Evolutionary conservation across 225 moss, liverwort and hornwort species (phyloP).

Genomic region (Bryoerythrophyllum caledonicum): DNA sequence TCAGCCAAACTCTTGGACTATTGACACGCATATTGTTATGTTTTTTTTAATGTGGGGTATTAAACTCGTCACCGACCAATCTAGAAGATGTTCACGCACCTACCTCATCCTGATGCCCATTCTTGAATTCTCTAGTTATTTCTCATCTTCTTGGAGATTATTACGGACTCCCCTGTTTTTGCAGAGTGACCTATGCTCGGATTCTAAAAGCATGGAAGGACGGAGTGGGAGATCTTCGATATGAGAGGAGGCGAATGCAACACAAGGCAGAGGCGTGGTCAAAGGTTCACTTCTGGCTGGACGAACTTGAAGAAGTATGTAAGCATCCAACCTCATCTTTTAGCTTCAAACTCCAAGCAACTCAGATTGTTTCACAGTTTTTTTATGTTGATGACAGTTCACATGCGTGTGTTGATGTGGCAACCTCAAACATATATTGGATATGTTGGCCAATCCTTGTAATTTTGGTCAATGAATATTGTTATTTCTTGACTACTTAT

Average conservation of each 20-base stretch:
- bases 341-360: background rate
- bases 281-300: slow-evolving; percentile 46
- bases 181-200: slow-evolving; percentile 31
- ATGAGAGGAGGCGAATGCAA: slow-evolving; percentile 30
- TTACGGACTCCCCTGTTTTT: background rate
- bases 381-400: background rate
- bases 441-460: no score
- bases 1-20: background rate
- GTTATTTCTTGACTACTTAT: no score
- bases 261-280: slow-evolving; percentile 45
- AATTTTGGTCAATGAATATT: no score
- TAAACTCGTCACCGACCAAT: background rate
- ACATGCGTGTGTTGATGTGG: no score
- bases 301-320: slow-evolving; percentile 31
- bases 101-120: background rate
- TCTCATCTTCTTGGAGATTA: background rate
- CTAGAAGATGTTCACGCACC: background rate
- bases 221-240: slow-evolving; percentile 14
- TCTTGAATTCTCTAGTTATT: background rate
- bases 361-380: background rate
- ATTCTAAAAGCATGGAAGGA: slow-evolving; percentile 45
- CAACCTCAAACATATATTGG: background rate
- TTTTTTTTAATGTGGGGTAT: background rate
- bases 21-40: background rate
- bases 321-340: background rate